Evolutionary conservation across 345 rosid species (phyloP), one percentile per base, ranked within the genome.

Genomic region (Durio zibethinus): DNA sequence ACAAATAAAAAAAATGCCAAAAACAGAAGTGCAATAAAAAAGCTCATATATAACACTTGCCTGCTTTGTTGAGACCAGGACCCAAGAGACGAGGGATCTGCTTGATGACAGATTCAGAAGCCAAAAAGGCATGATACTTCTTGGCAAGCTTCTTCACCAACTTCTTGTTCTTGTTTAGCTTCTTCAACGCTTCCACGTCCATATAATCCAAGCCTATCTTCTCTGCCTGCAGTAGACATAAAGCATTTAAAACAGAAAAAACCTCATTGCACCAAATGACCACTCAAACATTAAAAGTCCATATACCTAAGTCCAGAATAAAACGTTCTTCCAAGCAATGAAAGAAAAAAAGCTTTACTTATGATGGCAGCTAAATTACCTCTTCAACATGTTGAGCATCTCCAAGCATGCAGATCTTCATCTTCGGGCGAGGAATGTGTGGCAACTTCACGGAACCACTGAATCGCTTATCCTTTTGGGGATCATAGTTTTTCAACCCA

Each of bases 321-420:
- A 62, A 72, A 2, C 14, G 20, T 25, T 29, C 23, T 29, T 29
- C 21, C 7, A 75, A 43, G 25, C 54, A 23, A 12, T 27, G 6
- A 81, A 43, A 60, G 1, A 50, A 57, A 65, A 59, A 68, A 31
- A 70, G n/a, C 9, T 29, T 70, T 23, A 70, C 18, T 7, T 7
- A 20, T 43, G 21, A 40, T 43, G 50, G 54, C 11, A 0, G 21
- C 3, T 12, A 12, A 29, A 14, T 76, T 57, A 92, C 97, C 97
- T 92, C 93, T 80, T 94, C 98, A 6, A 94, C 97, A 38, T 93
- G 97, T 79, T 90, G 98, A 6, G 98, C 97, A 70, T 94, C 98
- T 56, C 98, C 98, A 48, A 94, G 94, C 97, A 94, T 94, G 86
- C 98, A 94, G 21, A 94, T 88, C 84, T 90, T 92, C 98, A 92